phyloP scores from a whole-genome alignment of 148 eudicot species.

The Amaranthus hypochondriacus region DNA sequence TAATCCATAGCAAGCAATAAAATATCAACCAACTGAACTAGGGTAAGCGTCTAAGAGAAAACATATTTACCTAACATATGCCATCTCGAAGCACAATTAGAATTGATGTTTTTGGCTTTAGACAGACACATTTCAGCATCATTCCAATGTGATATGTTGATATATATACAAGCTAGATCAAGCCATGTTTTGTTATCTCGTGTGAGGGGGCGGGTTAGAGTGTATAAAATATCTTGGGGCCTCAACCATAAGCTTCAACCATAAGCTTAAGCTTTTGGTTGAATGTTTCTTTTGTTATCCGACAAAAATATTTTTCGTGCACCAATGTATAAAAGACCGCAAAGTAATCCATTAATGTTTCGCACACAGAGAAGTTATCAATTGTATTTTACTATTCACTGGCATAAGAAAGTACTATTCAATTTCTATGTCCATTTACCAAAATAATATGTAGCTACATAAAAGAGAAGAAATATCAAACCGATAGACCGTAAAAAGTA shows the following conservation, averaged over 20 bases:
- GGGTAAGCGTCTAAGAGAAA: background rate
- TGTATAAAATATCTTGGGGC: no score
- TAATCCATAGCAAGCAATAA: background rate
- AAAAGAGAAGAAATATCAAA: background rate
- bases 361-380: no score
- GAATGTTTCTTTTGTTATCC: background rate
- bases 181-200: constrained; percentile 45
- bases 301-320: no score
- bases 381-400: no score
- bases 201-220: no score
- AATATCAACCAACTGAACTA: background rate
- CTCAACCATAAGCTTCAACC: no score
- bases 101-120: constrained; percentile 53
- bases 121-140: constrained; percentile 82
- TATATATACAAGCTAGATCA: constrained; percentile 70
- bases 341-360: no score
- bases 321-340: no score
- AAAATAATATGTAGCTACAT: background rate
- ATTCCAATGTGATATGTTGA: constrained; percentile 58
- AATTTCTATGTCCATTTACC: background rate
- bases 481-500: constrained; percentile 33
- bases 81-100: constrained; percentile 60
- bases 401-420: background rate
- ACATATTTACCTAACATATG: constrained; percentile 53
- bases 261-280: no score